Evolutionary conservation across 129 eudicot genomes (phyloP).

Genomic region (Arctium lappa): DNA sequence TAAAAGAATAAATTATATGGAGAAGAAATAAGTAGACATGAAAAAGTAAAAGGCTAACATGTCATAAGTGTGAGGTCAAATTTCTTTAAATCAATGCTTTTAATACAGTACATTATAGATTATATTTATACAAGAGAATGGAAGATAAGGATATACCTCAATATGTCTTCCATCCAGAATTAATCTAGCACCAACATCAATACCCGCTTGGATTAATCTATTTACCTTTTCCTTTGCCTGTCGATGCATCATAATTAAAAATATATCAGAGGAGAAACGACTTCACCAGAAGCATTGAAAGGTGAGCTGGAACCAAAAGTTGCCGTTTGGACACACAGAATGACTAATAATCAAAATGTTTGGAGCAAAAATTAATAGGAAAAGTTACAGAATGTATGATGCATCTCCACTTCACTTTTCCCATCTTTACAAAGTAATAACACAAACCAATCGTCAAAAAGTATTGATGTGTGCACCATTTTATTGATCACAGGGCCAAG

Average conservation of each 20-base stretch:
- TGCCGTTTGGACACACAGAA: background rate
- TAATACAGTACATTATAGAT: background rate
- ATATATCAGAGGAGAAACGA: background rate
- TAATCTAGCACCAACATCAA: slow-evolving; percentile 85
- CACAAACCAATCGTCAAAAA: background rate
- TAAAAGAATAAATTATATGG: background rate
- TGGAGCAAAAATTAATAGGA: background rate
- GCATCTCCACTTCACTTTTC: background rate
- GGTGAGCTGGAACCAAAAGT: background rate
- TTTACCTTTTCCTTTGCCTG: slow-evolving; percentile 85
- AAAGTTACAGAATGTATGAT: background rate
- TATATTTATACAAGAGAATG: background rate
- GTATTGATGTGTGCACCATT: slow-evolving; percentile 43
- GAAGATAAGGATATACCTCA: slow-evolving; percentile 45
- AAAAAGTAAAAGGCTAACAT: background rate
- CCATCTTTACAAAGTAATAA: background rate
- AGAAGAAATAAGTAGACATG: background rate
- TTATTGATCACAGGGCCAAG: slow-evolving; percentile 93
- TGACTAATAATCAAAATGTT: background rate
- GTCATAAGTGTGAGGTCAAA: slow-evolving; percentile 4
- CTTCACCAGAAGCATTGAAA: background rate
- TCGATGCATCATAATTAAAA: slow-evolving; percentile 14
- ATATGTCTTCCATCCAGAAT: slow-evolving; percentile 89
- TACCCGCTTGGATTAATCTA: slow-evolving; percentile 71
- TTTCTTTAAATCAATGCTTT: background rate